phyloP scores from a whole-genome alignment of 768 basidiomycete species.

The Naganishia kalamii region DNA sequence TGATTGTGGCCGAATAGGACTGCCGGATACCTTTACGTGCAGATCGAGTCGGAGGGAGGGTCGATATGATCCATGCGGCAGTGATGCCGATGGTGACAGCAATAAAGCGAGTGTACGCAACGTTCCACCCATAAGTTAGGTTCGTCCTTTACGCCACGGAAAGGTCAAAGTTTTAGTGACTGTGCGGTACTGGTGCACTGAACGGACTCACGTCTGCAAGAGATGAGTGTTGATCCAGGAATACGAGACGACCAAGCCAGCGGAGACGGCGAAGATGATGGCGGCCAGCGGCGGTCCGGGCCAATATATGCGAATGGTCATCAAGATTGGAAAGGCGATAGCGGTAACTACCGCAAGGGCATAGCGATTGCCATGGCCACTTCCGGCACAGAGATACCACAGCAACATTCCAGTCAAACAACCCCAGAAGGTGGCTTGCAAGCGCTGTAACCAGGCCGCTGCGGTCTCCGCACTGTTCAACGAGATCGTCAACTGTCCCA shows the following conservation, averaged over 20 bases:
- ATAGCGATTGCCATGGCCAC: conserved; percentile 58
- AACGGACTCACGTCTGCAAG: conserved; percentile 34
- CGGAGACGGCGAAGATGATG: conserved; percentile 47
- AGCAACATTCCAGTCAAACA: conserved; percentile 36
- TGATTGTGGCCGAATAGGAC: conserved; percentile 61
- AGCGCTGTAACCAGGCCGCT: conserved; percentile 34
- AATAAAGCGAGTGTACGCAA: not conserved
- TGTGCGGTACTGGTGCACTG: not conserved
- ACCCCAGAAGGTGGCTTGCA: conserved; percentile 41
- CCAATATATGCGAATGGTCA: conserved; percentile 66
- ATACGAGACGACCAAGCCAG: conserved; percentile 37
- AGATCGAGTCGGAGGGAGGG: conserved; percentile 67
- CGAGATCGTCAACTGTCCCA: conserved; percentile 30
- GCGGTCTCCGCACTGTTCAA: conserved; percentile 41
- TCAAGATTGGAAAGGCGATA: conserved; percentile 66
- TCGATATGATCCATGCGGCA: conserved; percentile 59
- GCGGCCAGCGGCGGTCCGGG: conserved; percentile 68
- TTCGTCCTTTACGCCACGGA: conserved; percentile 25
- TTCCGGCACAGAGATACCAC: conserved; percentile 57
- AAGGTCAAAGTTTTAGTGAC: not conserved
- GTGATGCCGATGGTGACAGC: conserved; percentile 62
- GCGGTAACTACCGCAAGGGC: conserved; percentile 64
- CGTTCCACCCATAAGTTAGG: conserved; percentile 38
- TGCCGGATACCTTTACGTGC: conserved; percentile 67
- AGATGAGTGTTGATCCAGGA: conserved; percentile 50